Conservation (phyloP, 148 eudicot genomes). For the Chenopodium album region DNA sequence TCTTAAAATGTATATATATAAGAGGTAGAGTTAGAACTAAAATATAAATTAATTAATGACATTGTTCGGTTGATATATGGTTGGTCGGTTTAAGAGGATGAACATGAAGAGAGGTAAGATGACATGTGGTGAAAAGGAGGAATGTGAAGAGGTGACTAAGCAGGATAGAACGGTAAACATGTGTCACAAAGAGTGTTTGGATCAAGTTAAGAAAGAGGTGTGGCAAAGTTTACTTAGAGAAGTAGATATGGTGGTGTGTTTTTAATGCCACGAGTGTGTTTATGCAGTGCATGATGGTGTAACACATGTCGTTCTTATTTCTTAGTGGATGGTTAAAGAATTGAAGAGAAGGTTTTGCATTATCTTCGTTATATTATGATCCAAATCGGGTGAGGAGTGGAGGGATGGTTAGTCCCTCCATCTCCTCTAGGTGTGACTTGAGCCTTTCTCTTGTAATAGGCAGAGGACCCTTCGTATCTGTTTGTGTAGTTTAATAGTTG, state of each 20-base stretch:
- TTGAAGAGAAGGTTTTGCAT: too few relatives aligned
- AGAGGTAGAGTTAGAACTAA: not conserved
- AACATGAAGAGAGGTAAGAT: conserved; percentile 7
- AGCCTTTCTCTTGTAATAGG: too few relatives aligned
- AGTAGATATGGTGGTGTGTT: not conserved
- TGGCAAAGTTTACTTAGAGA: not conserved
- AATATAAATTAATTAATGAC: not conserved
- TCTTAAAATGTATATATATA: not conserved
- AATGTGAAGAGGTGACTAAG: conserved; percentile 29
- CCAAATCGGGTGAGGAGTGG: too few relatives aligned
- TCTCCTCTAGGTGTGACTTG: too few relatives aligned
- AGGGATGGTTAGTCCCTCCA: too few relatives aligned
- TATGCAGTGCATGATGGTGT: not conserved
- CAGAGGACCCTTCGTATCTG: too few relatives aligned
- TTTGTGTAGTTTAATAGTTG: too few relatives aligned
- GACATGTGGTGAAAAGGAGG: conserved; percentile 29
- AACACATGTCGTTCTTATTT: not conserved
- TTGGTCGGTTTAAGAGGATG: conserved; percentile 17
- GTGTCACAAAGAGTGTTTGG: conserved; percentile 4
- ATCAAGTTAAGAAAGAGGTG: not conserved
- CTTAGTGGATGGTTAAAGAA: too few relatives aligned
- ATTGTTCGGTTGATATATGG: not conserved
- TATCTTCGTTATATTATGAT: too few relatives aligned
- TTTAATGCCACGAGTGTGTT: conserved; percentile 6
- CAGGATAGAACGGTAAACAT: conserved; percentile 4